Evolutionary conservation across 257 asterid genomes (phyloP).

Genomic region (Nicotiana otophora): DNA sequence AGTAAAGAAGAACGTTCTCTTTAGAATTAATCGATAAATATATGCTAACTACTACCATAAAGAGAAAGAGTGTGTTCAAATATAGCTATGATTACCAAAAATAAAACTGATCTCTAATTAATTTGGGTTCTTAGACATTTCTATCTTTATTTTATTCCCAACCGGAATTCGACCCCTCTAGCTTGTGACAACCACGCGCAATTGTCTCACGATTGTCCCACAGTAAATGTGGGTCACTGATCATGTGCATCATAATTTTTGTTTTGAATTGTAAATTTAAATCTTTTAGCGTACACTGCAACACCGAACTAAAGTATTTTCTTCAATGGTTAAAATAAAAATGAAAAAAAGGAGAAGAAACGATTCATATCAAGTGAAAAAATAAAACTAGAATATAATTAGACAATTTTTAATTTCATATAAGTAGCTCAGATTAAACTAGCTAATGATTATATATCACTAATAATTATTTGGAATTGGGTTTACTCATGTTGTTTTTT

Average conservation of each 20-base stretch:
- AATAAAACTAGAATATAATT: not conserved
- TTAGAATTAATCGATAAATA: too few relatives aligned
- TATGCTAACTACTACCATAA: too few relatives aligned
- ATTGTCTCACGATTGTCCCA: not conserved
- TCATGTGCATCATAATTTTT: not conserved
- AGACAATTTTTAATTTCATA: not conserved
- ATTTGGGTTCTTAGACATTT: not conserved
- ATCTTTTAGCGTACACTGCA: not conserved
- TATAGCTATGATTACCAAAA: not conserved
- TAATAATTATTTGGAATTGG: too few relatives aligned
- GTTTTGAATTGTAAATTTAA: not conserved
- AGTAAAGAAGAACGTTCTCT: too few relatives aligned
- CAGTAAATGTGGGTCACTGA: not conserved
- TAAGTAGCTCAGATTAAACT: too few relatives aligned
- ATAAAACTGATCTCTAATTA: not conserved
- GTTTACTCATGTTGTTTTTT: too few relatives aligned
- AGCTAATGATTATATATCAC: too few relatives aligned
- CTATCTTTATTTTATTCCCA: not conserved
- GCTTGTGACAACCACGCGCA: not conserved
- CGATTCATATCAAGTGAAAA: not conserved
- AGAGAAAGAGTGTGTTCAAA: too few relatives aligned
- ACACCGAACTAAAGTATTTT: not conserved
- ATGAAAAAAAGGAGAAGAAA: too few relatives aligned
- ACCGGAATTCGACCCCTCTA: not conserved
- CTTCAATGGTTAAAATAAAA: not conserved